These are phyloP conservation scores for Xylariaceae sp. DNA, from an alignment of 2,329 filamentous ascomycete species.

Conservation along the genomic window DNA sequence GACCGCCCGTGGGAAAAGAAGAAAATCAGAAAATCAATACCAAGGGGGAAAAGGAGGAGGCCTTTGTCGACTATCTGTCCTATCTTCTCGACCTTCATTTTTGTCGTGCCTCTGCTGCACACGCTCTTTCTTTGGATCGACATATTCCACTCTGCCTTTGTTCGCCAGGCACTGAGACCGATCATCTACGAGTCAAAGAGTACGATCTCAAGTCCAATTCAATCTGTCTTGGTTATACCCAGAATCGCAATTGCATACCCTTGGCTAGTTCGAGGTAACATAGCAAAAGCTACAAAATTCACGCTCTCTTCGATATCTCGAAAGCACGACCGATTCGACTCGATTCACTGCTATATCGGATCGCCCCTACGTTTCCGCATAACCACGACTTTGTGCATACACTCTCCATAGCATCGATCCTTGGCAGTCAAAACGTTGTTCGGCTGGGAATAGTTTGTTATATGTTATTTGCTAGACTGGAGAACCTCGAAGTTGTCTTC, in stretches of 20 bases:
- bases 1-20: slow-evolving; percentile 7
- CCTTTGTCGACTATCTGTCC: slow-evolving; percentile 25
- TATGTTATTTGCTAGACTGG: slow-evolving; percentile 26
- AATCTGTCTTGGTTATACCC: slow-evolving; percentile 8
- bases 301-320: slow-evolving; percentile 15
- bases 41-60: slow-evolving; percentile 12
- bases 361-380: slow-evolving; percentile 15
- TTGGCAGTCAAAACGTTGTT: slow-evolving; percentile 21
- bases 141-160: slow-evolving; percentile 27
- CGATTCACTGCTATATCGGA: slow-evolving; percentile 14
- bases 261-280: slow-evolving; percentile 23
- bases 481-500: slow-evolving; percentile 22
- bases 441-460: slow-evolving; percentile 25
- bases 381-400: slow-evolving; percentile 23
- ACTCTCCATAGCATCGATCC: slow-evolving; percentile 24
- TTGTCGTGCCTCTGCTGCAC: slow-evolving; percentile 22
- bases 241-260: slow-evolving; percentile 13
- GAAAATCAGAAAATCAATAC: slow-evolving; percentile 1
- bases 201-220: slow-evolving; percentile 1
- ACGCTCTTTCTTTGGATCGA: slow-evolving; percentile 31
- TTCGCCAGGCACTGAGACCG: slow-evolving; percentile 26
- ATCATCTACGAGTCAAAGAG: slow-evolving; percentile 25
- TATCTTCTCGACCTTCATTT: slow-evolving; percentile 30
- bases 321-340: slow-evolving; percentile 19
- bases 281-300: slow-evolving; percentile 15